phyloP scores from a whole-genome alignment of 306 rosid species.

The Rosa persica region DNA sequence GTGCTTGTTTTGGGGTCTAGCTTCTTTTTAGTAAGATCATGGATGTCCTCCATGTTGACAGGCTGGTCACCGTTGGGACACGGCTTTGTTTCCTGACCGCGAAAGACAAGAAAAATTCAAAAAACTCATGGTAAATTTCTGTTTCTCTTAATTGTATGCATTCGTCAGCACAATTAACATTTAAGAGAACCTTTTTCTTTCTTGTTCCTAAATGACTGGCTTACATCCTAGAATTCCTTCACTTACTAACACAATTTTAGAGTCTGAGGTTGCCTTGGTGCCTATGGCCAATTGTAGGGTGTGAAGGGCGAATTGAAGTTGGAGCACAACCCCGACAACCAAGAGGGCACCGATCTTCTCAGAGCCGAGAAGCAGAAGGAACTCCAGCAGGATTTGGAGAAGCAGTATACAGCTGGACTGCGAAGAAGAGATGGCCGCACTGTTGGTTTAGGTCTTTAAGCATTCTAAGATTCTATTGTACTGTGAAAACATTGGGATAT shows the following conservation, averaged over 20 bases:
- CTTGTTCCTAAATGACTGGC: constrained; percentile 46
- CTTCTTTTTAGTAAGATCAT: constrained; percentile 11
- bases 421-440: constrained; percentile 99
- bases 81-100: constrained; percentile 59
- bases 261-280: constrained; percentile 98
- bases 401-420: constrained; percentile 94
- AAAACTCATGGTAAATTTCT: constrained; percentile 88
- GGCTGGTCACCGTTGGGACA: constrained; percentile 89
- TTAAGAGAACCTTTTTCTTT: constrained; percentile 9
- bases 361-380: constrained; percentile 83
- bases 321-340: constrained; percentile 51
- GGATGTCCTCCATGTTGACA: constrained; percentile 32
- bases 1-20: neutral
- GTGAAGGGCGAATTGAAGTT: constrained; percentile 71
- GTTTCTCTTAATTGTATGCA: neutral
- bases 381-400: constrained; percentile 91
- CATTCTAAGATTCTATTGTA: constrained; percentile 10
- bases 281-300: constrained; percentile 99
- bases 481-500: neutral
- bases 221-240: constrained; percentile 44
- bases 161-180: constrained; percentile 15
- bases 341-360: constrained; percentile 41
- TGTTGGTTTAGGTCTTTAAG: constrained; percentile 89
- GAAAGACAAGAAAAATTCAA: constrained; percentile 98
- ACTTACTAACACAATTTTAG: constrained; percentile 93